Conservation (phyloP, 768 basidiomycete genomes). For the Candolleomyces eurysporus region DNA sequence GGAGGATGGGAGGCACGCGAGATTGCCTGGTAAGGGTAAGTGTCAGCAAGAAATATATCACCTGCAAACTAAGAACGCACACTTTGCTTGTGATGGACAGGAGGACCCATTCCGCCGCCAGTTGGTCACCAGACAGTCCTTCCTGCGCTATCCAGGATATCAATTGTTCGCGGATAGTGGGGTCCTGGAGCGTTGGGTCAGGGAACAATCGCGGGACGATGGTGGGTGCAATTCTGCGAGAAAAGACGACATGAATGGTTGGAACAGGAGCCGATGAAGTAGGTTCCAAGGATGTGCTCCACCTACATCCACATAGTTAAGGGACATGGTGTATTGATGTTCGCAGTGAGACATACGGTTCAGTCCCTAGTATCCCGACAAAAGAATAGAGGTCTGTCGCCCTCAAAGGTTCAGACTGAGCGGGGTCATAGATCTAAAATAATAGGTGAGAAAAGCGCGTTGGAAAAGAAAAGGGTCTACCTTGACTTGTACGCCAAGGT, state of each 20-base stretch:
- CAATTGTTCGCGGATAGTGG: slow-evolving; percentile 47
- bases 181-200: slow-evolving; percentile 11
- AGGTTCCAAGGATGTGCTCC: slow-evolving; percentile 42
- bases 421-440: slow-evolving; percentile 56
- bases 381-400: slow-evolving; percentile 66
- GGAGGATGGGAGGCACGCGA: slow-evolving; percentile 63
- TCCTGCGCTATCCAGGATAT: slow-evolving; percentile 73
- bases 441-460: neutral
- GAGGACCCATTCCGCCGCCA: slow-evolving; percentile 76
- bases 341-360: slow-evolving; percentile 48
- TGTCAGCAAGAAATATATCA: neutral
- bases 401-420: slow-evolving; percentile 44
- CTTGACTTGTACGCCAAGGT: slow-evolving; percentile 75
- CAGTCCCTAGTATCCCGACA: slow-evolving; percentile 69
- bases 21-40: slow-evolving; percentile 50
- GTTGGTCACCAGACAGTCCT: slow-evolving; percentile 62
- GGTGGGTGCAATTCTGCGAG: slow-evolving; percentile 35
- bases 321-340: slow-evolving; percentile 10
- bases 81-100: slow-evolving; percentile 57
- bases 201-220: slow-evolving; percentile 41
- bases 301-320: slow-evolving; percentile 17
- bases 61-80: slow-evolving; percentile 40
- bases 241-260: slow-evolving; percentile 69
- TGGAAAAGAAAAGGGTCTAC: slow-evolving; percentile 28
- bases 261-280: slow-evolving; percentile 43